Percentiles rank a stretch among this genome's conserved stretches.
Conservation (phyloP, 2,329 filamentous ascomycete species). For the Ampelomyces quisqualis region DNA sequence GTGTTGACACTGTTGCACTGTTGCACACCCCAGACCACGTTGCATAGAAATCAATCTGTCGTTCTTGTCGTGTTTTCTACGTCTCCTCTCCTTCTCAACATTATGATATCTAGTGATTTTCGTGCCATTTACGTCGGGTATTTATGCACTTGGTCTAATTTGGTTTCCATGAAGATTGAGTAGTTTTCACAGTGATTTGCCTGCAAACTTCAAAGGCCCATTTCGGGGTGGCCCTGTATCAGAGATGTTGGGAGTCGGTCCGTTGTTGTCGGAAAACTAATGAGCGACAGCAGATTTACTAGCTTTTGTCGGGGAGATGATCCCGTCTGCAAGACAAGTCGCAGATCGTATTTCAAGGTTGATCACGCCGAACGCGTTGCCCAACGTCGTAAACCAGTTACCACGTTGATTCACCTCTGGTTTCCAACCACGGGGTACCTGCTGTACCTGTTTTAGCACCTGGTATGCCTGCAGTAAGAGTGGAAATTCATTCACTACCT, state of each 20-base stretch:
- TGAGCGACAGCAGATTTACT: not conserved
- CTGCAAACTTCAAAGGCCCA: conserved; percentile 13
- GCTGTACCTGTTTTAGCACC: too few species aligned
- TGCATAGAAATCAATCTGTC: not conserved
- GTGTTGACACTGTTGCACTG: conserved; percentile 6
- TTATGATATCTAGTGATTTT: not conserved
- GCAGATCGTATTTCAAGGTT: too few species aligned
- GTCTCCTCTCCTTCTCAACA: not conserved
- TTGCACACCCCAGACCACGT: not conserved
- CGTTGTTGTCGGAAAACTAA: conserved; percentile 13
- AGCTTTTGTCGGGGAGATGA: not conserved
- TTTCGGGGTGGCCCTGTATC: conserved; percentile 5
- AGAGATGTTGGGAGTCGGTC: conserved; percentile 11
- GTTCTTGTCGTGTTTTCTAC: not conserved
- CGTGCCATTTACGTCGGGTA: not conserved
- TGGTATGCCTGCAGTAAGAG: too few species aligned
- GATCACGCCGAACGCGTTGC: not conserved
- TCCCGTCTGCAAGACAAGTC: not conserved
- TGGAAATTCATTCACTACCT: too few species aligned
- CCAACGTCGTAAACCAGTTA: too few species aligned
- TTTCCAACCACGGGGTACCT: too few species aligned
- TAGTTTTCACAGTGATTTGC: not conserved
- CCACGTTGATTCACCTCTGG: too few species aligned
- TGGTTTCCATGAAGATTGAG: not conserved
- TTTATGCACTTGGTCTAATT: not conserved